Conservation (phyloP, 2,329 filamentous ascomycete species). For the Epichloe gansuensis region DNA sequence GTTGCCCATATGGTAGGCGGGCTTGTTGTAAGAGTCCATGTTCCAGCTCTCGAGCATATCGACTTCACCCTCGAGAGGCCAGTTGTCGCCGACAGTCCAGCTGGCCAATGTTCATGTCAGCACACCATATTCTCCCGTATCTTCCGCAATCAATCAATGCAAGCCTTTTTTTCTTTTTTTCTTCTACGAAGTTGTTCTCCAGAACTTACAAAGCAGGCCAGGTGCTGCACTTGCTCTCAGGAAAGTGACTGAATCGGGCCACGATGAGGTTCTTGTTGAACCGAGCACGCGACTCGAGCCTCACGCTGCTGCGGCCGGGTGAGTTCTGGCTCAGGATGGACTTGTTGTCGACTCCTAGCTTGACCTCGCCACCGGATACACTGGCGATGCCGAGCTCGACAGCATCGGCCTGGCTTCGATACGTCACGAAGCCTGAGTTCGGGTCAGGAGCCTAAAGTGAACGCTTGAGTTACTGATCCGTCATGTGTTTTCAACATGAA, state of each 20-base stretch:
- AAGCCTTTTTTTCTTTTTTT: too few relatives aligned
- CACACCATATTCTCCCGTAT: not conserved
- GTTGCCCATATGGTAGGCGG: conserved; percentile 40
- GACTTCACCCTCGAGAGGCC: conserved; percentile 52
- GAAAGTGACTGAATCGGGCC: conserved; percentile 57
- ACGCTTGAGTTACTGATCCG: not conserved
- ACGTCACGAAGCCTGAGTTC: conserved; percentile 54
- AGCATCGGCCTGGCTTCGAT: conserved; percentile 25
- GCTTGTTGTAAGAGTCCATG: conserved; percentile 10
- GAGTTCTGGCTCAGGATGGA: conserved; percentile 11
- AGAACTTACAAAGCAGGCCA: conserved; percentile 55
- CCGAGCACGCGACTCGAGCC: conserved; percentile 48
- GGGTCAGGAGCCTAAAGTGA: conserved; percentile 21
- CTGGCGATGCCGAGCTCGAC: too few relatives aligned
- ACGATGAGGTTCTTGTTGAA: conserved; percentile 60
- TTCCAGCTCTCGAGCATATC: conserved; percentile 60
- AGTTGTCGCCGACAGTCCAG: conserved; percentile 40
- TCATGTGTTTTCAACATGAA: not conserved
- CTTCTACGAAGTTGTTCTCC: too few relatives aligned
- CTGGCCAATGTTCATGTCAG: conserved; percentile 8
- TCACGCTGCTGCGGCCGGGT: conserved; percentile 43
- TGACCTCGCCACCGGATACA: conserved; percentile 11
- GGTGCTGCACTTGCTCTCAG: conserved; percentile 50
- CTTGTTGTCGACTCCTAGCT: conserved; percentile 27
- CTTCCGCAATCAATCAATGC: too few relatives aligned